Evolutionary conservation across 176 grass and related monocot genomes (phyloP).

Genomic region (Lolium rigidum): DNA sequence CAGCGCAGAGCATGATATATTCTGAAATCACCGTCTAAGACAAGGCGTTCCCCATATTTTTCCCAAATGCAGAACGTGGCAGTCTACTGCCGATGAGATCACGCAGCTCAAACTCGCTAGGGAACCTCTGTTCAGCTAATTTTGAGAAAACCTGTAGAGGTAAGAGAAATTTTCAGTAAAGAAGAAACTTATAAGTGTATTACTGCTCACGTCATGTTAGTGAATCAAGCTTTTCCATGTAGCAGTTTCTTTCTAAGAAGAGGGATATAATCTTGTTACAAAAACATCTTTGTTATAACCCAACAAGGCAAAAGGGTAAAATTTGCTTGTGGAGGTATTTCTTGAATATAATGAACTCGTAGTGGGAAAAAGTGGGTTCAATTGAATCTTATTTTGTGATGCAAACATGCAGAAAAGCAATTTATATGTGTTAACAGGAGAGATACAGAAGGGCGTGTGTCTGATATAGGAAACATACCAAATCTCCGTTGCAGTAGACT

Average conservation of each 20-base stretch:
- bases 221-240: not conserved
- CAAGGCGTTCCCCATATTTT: slow-evolving; percentile 50
- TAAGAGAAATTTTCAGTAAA: slow-evolving; percentile 13
- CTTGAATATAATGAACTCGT: not conserved
- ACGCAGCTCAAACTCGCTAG: slow-evolving; percentile 84
- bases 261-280: not conserved
- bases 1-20: not conserved
- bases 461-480: slow-evolving; percentile 61
- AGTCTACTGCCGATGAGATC: slow-evolving; percentile 78
- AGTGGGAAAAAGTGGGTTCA: not conserved
- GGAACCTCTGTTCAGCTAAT: slow-evolving; percentile 86
- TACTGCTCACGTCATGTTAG: slow-evolving; percentile 2
- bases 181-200: not conserved
- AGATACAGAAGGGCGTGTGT: not conserved
- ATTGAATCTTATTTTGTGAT: not conserved
- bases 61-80: slow-evolving; percentile 58
- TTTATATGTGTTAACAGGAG: slow-evolving; percentile 2
- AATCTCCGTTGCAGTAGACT: slow-evolving; percentile 92
- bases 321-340: not conserved
- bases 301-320: slow-evolving; percentile 18
- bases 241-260: not conserved
- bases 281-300: not conserved
- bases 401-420: slow-evolving; percentile 22
- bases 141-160: slow-evolving; percentile 89
- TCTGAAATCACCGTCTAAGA: slow-evolving; percentile 32